phyloP scores from a whole-genome alignment of 371 early-diverging fungal genomes.

The Mucor velutinosus region DNA sequence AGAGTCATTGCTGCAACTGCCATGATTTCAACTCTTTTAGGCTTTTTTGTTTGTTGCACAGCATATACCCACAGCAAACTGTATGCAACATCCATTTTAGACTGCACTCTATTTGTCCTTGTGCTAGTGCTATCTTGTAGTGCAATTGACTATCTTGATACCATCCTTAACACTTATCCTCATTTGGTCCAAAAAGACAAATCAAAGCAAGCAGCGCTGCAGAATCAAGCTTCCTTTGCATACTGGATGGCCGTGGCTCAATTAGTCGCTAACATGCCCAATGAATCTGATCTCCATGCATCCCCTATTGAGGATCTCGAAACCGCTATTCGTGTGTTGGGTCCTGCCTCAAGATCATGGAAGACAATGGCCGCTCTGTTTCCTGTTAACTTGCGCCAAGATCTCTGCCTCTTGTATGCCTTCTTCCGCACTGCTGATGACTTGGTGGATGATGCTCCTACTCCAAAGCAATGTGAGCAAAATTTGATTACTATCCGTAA shows the following conservation, averaged over 20 bases:
- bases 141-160: slow-evolving; percentile 46
- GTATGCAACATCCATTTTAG: slow-evolving; percentile 30
- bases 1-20: slow-evolving; percentile 15
- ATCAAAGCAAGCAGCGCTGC: slow-evolving; percentile 19
- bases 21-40: slow-evolving; percentile 29
- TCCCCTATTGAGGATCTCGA: slow-evolving; percentile 35
- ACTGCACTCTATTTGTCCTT: slow-evolving; percentile 41
- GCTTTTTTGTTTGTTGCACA: slow-evolving; percentile 28
- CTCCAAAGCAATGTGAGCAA: slow-evolving; percentile 19
- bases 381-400: slow-evolving; percentile 50
- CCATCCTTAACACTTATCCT: slow-evolving; percentile 40
- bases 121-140: slow-evolving; percentile 41
- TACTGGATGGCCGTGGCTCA: slow-evolving; percentile 28
- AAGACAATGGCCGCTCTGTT: slow-evolving; percentile 53
- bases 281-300: slow-evolving; percentile 27
- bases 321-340: slow-evolving; percentile 29
- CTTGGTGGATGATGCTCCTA: slow-evolving; percentile 49
- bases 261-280: slow-evolving; percentile 22
- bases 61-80: slow-evolving; percentile 13
- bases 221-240: slow-evolving; percentile 16
- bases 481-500: slow-evolving; percentile 33
- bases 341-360: slow-evolving; percentile 53
- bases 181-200: slow-evolving; percentile 20
- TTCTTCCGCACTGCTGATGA: slow-evolving; percentile 64
- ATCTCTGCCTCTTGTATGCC: slow-evolving; percentile 54